Conservation (phyloP, 805 yeast genomes). For the Suhomyces sp. region DNA sequence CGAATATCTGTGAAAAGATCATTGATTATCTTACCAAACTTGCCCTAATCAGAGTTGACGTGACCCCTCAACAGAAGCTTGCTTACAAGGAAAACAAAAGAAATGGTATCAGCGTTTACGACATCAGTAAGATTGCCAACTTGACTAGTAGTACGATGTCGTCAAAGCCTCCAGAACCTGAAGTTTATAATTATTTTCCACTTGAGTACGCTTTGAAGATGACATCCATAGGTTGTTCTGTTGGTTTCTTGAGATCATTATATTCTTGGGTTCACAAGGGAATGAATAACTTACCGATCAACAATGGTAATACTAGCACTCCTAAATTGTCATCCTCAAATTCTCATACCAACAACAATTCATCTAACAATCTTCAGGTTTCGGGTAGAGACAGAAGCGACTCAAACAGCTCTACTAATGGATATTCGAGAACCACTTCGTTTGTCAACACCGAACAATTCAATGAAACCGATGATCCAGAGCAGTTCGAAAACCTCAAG, state of each 20-base stretch:
- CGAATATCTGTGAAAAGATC: slow-evolving; percentile 81
- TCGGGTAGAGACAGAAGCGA: slow-evolving; percentile 23
- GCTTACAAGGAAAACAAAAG: slow-evolving; percentile 40
- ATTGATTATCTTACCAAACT: slow-evolving; percentile 73
- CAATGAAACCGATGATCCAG: slow-evolving; percentile 64
- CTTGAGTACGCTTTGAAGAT: slow-evolving; percentile 81
- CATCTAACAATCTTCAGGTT: slow-evolving; percentile 6
- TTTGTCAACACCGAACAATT: slow-evolving; percentile 17
- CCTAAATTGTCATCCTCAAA: neutral
- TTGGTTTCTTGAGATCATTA: slow-evolving; percentile 76
- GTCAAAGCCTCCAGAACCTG: slow-evolving; percentile 55
- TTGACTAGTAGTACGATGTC: slow-evolving; percentile 67
- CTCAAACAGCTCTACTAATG: slow-evolving; percentile 24
- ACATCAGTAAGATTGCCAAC: slow-evolving; percentile 69
- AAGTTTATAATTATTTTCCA: slow-evolving; percentile 55
- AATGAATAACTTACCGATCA: slow-evolving; percentile 10
- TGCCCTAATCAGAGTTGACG: slow-evolving; percentile 68
- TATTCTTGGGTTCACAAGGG: slow-evolving; percentile 82
- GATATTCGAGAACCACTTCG: slow-evolving; percentile 31
- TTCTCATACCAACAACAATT: slow-evolving; percentile 3
- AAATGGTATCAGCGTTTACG: slow-evolving; percentile 68
- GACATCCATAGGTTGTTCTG: slow-evolving; percentile 74
- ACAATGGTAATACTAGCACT: neutral
- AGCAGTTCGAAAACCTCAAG: slow-evolving; percentile 81
- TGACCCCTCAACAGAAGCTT: slow-evolving; percentile 64